These are phyloP conservation scores for Lavandula angustifolia DNA, from an alignment of 257 asterid genomes.

Conservation along the genomic window DNA sequence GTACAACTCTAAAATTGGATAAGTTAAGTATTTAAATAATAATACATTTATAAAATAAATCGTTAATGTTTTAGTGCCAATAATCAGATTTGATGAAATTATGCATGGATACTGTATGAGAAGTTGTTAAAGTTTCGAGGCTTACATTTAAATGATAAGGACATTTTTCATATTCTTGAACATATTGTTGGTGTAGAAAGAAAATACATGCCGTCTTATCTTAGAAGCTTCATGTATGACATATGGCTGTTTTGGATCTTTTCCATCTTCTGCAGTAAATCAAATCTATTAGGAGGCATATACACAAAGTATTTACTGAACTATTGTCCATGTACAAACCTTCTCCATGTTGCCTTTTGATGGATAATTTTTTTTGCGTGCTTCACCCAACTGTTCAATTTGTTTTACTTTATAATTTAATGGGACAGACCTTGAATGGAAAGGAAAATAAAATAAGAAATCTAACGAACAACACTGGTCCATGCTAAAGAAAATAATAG, in stretches of 20 bases:
- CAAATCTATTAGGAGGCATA: slow-evolving; percentile 12
- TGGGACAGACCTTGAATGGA: slow-evolving; percentile 46
- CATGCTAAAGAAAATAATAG: slow-evolving; percentile 11
- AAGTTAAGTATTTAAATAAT: too few species aligned
- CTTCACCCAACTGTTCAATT: slow-evolving; percentile 82
- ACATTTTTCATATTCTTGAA: background rate
- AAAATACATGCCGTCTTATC: slow-evolving; percentile 77
- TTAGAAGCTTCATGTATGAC: slow-evolving; percentile 47
- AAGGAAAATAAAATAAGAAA: slow-evolving; percentile 29
- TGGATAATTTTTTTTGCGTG: slow-evolving; percentile 73
- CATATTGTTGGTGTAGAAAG: background rate
- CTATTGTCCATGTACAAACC: slow-evolving; percentile 42
- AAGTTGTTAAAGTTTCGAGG: slow-evolving; percentile 1
- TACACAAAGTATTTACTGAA: slow-evolving; percentile 12
- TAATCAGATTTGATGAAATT: background rate
- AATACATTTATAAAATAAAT: too few species aligned
- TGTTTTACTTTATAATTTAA: slow-evolving; percentile 74
- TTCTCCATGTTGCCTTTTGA: slow-evolving; percentile 61
- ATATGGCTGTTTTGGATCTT: slow-evolving; percentile 44
- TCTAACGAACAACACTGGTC: slow-evolving; percentile 1
- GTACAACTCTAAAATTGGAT: too few species aligned
- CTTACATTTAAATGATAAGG: slow-evolving; percentile 15
- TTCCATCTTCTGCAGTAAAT: slow-evolving; percentile 55
- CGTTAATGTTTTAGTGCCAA: background rate
- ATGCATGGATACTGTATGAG: background rate